Conservation (phyloP, 139 green algal species). For the Micractinium conductrix region DNA sequence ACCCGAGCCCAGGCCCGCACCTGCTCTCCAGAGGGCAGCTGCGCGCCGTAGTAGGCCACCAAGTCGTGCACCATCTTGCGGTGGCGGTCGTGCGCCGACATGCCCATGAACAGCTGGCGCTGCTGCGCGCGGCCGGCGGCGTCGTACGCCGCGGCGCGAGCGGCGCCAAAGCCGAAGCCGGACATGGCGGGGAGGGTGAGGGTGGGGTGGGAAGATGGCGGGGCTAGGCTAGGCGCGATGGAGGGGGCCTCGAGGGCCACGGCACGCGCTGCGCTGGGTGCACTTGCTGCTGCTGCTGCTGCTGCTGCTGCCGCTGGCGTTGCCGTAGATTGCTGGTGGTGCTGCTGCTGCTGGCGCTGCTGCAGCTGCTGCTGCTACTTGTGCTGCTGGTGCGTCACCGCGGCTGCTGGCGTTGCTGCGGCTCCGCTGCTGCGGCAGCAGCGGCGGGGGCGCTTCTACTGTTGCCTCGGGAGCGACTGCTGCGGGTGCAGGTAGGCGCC, state of each 20-base stretch:
- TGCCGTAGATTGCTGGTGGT: background rate
- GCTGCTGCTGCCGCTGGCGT: background rate
- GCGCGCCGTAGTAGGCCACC: conserved; percentile 45
- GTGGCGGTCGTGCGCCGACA: conserved; percentile 73
- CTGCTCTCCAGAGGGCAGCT: background rate
- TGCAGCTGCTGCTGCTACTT: background rate
- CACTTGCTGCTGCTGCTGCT: conserved; percentile 8
- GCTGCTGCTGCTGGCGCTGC: background rate
- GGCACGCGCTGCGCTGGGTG: no score
- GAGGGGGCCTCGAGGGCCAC: no score
- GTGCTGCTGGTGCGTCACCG: background rate
- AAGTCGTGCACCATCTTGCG: conserved; percentile 61
- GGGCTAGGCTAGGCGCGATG: no score
- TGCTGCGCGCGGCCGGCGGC: conserved; percentile 36
- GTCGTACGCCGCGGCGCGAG: conserved; percentile 14
- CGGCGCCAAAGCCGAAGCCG: conserved; percentile 22
- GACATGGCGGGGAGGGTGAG: no score
- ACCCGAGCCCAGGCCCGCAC: background rate
- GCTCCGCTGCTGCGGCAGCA: background rate
- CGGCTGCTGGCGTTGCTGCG: no score
- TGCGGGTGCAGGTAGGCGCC: background rate
- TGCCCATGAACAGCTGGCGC: conserved; percentile 49
- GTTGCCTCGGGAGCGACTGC: background rate
- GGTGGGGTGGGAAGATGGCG: no score
- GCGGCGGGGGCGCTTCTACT: background rate